Evolutionary conservation across 129 eudicot species (phyloP), one percentile per base, ranked within the genome.

Genomic region (Cynara cardunculus): DNA sequence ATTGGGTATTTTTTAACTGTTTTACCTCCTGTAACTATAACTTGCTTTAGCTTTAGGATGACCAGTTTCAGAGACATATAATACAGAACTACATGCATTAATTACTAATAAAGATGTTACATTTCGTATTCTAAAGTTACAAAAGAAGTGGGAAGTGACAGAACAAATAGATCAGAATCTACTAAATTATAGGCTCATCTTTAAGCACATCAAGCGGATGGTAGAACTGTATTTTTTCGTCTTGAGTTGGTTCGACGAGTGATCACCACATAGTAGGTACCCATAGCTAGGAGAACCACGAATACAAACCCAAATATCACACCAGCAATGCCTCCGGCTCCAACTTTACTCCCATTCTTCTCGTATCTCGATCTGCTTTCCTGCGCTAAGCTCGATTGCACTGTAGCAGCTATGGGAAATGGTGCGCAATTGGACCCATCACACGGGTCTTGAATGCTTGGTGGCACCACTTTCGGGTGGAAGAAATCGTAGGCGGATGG

Each of bases 401-500:
- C 92, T 8, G 93, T 84, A 5, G 93, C 91, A 7, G 92, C 91
- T 4, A 90, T 41, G 34, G 90, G 93, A 83, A 89, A 65, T 16
- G 91, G 88, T 24, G 91, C 18, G 66, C 94, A 86, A 18, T 71
- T 69, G n/a, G 92, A 73, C 69, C 77, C 39, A 19, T 71, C 81
- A 69, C 92, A 89, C 5, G 87, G 84, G 72, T 80, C 79, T 62
- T 77, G 78, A 77, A 59, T 59, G 49, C 25, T 77, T 7, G 89
- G 85, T 14, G 86, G 84, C 27, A 70, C 53, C 8, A 79, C 64
- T 7, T 85, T 78, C 8, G 97, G 96, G 84, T 90, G 91, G 86
- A 92, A 92, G 80, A 92, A 92, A 5, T 80, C 85, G 75, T 82
- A 88, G 35, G 97, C 95, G 1, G 89, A 80, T 16, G 97, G 97